Conservation (phyloP, 176 grass and related monocot species). For the Elymus sibiricus region DNA sequence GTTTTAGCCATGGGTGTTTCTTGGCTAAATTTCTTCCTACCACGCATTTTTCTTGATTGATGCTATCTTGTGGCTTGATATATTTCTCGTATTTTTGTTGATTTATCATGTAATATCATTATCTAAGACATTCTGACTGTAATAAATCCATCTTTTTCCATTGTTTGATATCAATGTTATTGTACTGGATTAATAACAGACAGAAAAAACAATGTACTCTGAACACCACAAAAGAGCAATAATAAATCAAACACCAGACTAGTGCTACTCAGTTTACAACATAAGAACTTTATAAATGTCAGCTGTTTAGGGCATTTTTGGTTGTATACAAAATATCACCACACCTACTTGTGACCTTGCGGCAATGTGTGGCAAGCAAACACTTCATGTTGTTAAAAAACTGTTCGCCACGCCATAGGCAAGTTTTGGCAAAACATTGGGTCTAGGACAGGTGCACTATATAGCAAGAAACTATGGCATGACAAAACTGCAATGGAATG, state of each 20-base stretch:
- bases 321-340: neutral
- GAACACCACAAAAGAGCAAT: neutral
- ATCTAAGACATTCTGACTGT: neutral
- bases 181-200: neutral
- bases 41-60: conserved; percentile 18
- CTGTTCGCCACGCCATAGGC: neutral
- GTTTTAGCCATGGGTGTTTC: conserved; percentile 21
- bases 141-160: neutral
- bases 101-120: conserved; percentile 11
- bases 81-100: conserved; percentile 14
- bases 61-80: conserved; percentile 9
- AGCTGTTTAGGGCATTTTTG: neutral
- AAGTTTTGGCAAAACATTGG: conserved; percentile 1
- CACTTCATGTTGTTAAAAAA: neutral
- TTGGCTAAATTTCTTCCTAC: conserved; percentile 21
- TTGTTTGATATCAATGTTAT: neutral
- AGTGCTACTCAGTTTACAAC: neutral
- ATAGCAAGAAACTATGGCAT: neutral
- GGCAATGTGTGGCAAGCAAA: neutral
- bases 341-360: no score
- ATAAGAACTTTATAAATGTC: neutral
- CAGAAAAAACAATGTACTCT: neutral
- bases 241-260: neutral
- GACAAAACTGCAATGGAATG: neutral
- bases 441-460: neutral